Evolutionary conservation across 306 rosid species (phyloP).

Genomic region (Hippophae tibetana): DNA sequence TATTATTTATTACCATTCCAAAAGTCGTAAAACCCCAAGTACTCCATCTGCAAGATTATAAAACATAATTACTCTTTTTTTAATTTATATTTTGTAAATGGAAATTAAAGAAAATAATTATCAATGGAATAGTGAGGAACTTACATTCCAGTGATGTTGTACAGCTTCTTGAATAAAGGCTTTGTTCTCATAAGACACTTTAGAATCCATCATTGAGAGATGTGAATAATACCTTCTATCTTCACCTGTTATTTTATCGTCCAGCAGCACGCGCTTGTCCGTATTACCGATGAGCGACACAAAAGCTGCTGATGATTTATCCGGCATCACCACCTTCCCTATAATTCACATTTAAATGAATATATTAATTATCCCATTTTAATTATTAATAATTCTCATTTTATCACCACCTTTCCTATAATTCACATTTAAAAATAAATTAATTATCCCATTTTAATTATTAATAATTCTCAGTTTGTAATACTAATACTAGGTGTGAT

Average conservation of each 20-base stretch:
- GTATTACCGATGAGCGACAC: conserved; percentile 45
- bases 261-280: conserved; percentile 37
- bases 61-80: background rate
- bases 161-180: conserved; percentile 31
- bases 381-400: no score
- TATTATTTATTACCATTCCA: conserved; percentile 47
- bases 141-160: conserved; percentile 48
- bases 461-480: no score
- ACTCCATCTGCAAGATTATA: conserved; percentile 47
- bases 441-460: no score
- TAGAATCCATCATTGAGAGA: conserved; percentile 58
- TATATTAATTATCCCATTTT: no score
- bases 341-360: background rate
- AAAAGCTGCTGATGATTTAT: conserved; percentile 25
- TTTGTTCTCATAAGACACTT: conserved; percentile 49
- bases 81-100: no score
- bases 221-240: conserved; percentile 33
- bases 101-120: no score
- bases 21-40: conserved; percentile 42
- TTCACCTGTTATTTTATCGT: conserved; percentile 22
- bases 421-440: background rate
- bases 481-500: no score
- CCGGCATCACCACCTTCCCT: conserved; percentile 39
- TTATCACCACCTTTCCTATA: conserved; percentile 29
- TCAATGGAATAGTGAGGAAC: background rate